Evolutionary conservation across 495 filamentous ascomycete genomes (phyloP), one percentile per base, ranked within the genome.

Genomic region (Usnea hakonensis): DNA sequence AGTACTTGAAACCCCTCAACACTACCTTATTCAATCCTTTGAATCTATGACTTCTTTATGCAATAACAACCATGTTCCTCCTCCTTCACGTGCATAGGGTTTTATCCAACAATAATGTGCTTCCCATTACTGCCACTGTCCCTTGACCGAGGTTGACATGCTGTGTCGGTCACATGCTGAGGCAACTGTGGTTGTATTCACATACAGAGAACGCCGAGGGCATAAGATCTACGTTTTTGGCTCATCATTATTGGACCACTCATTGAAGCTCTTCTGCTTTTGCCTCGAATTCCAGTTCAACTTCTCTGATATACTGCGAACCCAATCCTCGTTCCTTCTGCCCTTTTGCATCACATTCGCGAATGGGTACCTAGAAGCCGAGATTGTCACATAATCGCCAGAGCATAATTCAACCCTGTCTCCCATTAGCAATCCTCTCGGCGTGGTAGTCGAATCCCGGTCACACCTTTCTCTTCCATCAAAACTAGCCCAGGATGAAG

Each of bases 341-440:
- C 88, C 89, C 21, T 85, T 81, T 14, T 87, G 85, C 74, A 93
- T 80, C 2, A 98, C 90, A 61, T 87, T 90, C 6, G 94, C 90
- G 76, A 97, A 98, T 0, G 94, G 94, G 69, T 90, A 98, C 64
- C 93, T 79, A 23, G 87, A 90, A 4, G 95, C 95, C 54, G 89
- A 91, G 52, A 98, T 90, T 0, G 93, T 97, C 33, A 97, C 90
- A 71, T 97, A 97, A 75, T 98, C 94, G 10, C 94, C 94, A 0
- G 91, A 90, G 48, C 79, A 76, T 60, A 98, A 76, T 77, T 97
- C 94, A 46, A 96, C 77, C 65, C 85, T 84, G 63, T 17, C 56
- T 11, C 6, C 32, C 21, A 52, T 70, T 53, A 69, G 61, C 30
- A 17, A 13, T 26, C 43, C n/a, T 63, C 23, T 23, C 37, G 28